Conservation (phyloP, 2,329 filamentous ascomycete species). For the Microthyrium microscopicum region DNA sequence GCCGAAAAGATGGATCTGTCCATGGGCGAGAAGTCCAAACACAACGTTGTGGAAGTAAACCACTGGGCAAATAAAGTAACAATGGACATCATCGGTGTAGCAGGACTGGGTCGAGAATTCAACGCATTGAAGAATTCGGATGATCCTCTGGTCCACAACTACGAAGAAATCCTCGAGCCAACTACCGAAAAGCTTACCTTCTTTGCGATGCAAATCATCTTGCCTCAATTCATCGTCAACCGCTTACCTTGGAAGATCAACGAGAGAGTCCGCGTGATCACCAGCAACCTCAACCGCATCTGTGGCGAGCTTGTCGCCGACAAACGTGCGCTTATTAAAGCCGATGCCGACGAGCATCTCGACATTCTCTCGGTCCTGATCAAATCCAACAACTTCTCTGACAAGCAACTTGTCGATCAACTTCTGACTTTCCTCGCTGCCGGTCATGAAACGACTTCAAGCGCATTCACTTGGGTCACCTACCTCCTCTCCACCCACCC, state of each 20-base stretch:
- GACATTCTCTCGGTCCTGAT: constrained; percentile 34
- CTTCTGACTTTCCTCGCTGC: constrained; percentile 39
- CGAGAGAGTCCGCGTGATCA: constrained; percentile 21
- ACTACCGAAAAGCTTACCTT: constrained; percentile 29
- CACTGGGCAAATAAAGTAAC: constrained; percentile 28
- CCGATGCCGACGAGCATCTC: constrained; percentile 17
- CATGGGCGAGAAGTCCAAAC: constrained; percentile 13
- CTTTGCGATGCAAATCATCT: constrained; percentile 22
- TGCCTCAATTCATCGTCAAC: constrained; percentile 22
- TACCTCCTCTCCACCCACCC: constrained; percentile 53
- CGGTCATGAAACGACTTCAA: constrained; percentile 61
- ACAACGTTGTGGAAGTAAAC: constrained; percentile 23
- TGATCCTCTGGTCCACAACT: constrained; percentile 25
- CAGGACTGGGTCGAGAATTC: constrained; percentile 28
- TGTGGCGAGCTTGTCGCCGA: constrained; percentile 31
- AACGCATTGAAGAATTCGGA: constrained; percentile 23
- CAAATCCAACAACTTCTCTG: constrained; percentile 34
- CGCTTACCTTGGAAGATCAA: constrained; percentile 32
- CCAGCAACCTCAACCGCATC: constrained; percentile 13
- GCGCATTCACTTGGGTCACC: constrained; percentile 57
- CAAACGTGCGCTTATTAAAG: constrained; percentile 25
- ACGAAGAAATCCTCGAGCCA: constrained; percentile 29
- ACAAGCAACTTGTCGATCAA: constrained; percentile 36
- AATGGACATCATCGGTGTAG: constrained; percentile 30
- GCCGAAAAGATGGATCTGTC: constrained; percentile 21